phyloP scores from a whole-genome alignment of 148 eudicot species.

The Gaultheria prostrata region DNA sequence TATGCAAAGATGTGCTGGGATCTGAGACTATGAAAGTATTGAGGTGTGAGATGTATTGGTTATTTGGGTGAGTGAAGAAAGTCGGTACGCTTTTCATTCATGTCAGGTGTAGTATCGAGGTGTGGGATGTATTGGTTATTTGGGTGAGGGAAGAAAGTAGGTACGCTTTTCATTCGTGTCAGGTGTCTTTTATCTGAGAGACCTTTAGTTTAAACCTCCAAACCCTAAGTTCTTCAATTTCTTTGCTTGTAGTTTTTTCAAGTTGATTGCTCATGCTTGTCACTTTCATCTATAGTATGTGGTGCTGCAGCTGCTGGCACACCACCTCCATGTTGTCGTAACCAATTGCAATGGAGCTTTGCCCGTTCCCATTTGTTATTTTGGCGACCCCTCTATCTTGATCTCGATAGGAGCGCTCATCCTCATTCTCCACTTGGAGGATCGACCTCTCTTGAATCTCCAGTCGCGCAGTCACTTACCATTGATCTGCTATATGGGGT shows the following conservation, averaged over 20 bases:
- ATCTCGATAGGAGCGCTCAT: neutral
- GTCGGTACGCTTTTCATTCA: too few species aligned
- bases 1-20: neutral
- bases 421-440: neutral
- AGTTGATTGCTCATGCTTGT: neutral
- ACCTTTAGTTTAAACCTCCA: too few species aligned
- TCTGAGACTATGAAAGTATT: neutral
- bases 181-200: too few species aligned
- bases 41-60: neutral
- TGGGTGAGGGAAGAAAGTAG: neutral
- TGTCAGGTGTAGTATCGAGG: neutral
- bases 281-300: neutral
- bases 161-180: too few species aligned
- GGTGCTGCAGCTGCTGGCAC: neutral
- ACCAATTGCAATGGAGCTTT: neutral
- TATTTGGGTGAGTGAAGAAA: neutral
- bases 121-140: neutral
- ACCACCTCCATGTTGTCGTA: neutral
- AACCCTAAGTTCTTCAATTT: too few species aligned
- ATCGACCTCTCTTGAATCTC: neutral
- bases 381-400: neutral
- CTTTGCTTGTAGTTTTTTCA: too few species aligned
- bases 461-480: neutral
- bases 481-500: neutral
- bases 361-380: neutral